phyloP scores from a whole-genome alignment of 208 protist genomes.

The Crithidia sp. region DNA sequence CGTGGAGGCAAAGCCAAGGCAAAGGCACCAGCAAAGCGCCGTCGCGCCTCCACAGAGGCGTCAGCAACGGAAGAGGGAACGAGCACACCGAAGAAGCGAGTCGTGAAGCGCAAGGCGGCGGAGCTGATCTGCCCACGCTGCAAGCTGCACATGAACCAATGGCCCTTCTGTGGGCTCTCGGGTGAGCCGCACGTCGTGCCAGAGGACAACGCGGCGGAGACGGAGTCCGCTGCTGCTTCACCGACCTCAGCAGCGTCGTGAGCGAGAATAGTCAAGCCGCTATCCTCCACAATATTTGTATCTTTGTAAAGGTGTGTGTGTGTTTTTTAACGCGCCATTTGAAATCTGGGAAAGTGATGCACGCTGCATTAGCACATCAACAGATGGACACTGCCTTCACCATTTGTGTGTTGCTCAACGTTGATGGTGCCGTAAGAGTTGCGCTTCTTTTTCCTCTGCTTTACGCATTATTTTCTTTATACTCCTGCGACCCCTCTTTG shows the following conservation, averaged over 20 bases:
- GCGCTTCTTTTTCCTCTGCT: too few relatives aligned
- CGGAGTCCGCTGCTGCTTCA: background rate
- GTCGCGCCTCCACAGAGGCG: background rate
- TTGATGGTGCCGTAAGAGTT: too few relatives aligned
- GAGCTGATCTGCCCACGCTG: slow-evolving; percentile 45
- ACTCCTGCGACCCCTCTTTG: too few relatives aligned
- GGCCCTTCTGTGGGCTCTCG: slow-evolving; percentile 66
- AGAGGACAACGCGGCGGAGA: background rate
- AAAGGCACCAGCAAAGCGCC: slow-evolving; percentile 9
- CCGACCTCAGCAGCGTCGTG: background rate
- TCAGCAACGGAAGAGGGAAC: background rate
- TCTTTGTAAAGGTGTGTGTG: too few relatives aligned
- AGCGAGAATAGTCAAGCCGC: background rate
- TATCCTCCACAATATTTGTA: too few relatives aligned
- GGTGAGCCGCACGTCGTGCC: slow-evolving; percentile 48
- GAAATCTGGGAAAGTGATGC: too few relatives aligned
- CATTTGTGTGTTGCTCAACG: too few relatives aligned
- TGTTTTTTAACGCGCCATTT: too few relatives aligned
- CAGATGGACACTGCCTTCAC: too few relatives aligned
- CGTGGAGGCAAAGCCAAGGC: background rate
- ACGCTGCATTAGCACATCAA: too few relatives aligned
- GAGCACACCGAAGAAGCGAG: background rate
- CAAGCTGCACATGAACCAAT: slow-evolving; percentile 55
- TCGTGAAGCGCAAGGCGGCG: slow-evolving; percentile 7
- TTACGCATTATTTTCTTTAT: too few relatives aligned